Evolutionary conservation across 163 green algal genomes (phyloP), one percentile per base, ranked within the genome.

Genomic region (Scenedesmus sp.): DNA sequence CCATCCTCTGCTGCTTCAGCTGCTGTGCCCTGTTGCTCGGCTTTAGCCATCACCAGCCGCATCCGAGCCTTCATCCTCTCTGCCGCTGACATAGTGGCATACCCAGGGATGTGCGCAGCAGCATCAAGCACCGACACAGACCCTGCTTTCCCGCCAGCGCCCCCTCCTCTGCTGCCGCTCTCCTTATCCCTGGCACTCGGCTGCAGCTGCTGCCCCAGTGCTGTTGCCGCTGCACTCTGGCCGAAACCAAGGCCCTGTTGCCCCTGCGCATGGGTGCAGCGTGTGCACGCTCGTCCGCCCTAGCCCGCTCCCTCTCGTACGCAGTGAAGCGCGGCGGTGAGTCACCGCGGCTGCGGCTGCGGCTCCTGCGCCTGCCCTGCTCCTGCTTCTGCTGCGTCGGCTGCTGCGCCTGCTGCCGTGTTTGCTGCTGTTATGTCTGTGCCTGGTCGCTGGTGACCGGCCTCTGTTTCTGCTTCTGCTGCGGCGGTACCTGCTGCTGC

Each of bases 41-140:
- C 46, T 18, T 53, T 49, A 6, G 46, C 53, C 70, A 90, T 83
- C 33, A 84, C 72, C 33, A 90, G 70, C 44, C 35, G 70, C 85
- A 84, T 90, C 7, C 85, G 85, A 5, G 85, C 85, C 51, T 90
- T 90, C 20, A 90, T 59, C 33, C 76, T 70, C 72, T 90, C 85
- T 40, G 85, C 43, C n/a, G 85, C 44, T 61, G 85, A 59, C 85
- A 90, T 85, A 10, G 22, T 42, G 1, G 40, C 72, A 40, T 90
- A 90, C 0, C 72, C 72, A 40, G 85, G 72, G 46, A 90, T 90
- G 12, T 53, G n/a, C 30, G 70, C 72, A 72, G 85, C 70, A 26
- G 85, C 85, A 76, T 85, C 46, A 2, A 90, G 30, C n/a, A 53
- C 53, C 4, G 42, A 20, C 56, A 90, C 85, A 53, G 40, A 37